Conservation (phyloP, 495 filamentous ascomycete species). For the Hypoxylon lienhwacheense region DNA sequence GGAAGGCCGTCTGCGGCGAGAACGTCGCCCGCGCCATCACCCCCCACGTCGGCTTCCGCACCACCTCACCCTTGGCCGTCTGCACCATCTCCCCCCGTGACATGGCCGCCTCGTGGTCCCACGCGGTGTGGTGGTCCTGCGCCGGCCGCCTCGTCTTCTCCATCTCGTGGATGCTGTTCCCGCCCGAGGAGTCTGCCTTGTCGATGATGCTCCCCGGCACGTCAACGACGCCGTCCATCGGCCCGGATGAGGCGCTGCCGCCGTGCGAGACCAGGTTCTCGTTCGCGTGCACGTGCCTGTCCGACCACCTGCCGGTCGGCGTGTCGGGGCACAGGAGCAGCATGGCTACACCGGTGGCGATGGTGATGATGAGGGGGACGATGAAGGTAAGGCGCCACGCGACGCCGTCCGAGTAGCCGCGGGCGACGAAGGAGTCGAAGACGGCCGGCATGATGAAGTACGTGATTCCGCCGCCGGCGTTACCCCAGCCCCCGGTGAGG, state of each 20-base stretch:
- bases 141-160: conserved; percentile 43
- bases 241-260: conserved; percentile 33
- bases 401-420: conserved; percentile 61
- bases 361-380: conserved; percentile 78
- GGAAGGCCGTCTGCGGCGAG: conserved; percentile 67
- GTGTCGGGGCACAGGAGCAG: conserved; percentile 80
- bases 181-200: conserved; percentile 41
- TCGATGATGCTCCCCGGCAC: conserved; percentile 61
- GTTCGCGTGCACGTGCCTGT: conserved; percentile 59
- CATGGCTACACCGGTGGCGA: conserved; percentile 64
- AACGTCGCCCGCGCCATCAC: conserved; percentile 61
- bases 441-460: conserved; percentile 95
- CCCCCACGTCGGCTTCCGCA: conserved; percentile 65
- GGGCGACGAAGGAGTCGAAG: conserved; percentile 73
- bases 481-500: conserved; percentile 82
- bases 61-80: conserved; percentile 61
- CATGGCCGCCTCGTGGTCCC: conserved; percentile 55
- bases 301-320: conserved; percentile 79
- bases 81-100: conserved; percentile 60
- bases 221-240: conserved; percentile 47
- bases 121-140: conserved; percentile 34
- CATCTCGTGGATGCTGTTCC: conserved; percentile 37
- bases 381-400: conserved; percentile 87
- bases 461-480: conserved; percentile 84
- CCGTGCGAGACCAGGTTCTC: conserved; percentile 49